Conservation (phyloP, 345 rosid genomes). For the Geranium brycei region DNA sequence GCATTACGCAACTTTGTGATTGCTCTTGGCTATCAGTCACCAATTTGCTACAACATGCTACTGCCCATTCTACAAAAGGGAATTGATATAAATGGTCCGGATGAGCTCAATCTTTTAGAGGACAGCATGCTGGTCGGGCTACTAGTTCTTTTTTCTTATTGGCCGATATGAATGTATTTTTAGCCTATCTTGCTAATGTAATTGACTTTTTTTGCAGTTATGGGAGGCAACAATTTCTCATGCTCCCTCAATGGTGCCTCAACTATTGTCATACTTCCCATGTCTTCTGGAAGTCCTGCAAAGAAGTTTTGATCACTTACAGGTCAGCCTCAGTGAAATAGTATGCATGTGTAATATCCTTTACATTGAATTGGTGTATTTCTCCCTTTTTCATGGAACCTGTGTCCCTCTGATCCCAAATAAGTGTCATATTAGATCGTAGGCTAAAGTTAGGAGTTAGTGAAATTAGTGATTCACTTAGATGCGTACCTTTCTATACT, state of each 20-base stretch:
- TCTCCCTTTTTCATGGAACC: background rate
- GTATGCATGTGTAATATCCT: background rate
- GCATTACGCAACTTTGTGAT: slow-evolving; percentile 79
- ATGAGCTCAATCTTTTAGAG: slow-evolving; percentile 85
- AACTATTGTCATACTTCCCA: slow-evolving; percentile 61
- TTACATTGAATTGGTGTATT: background rate
- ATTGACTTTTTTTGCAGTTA: slow-evolving; percentile 43
- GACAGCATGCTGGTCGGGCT: slow-evolving; percentile 79
- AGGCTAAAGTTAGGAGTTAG: too few species aligned
- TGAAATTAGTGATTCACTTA: too few species aligned
- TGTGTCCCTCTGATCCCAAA: too few species aligned
- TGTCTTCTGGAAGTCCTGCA: slow-evolving; percentile 69
- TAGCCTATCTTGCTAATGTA: slow-evolving; percentile 10
- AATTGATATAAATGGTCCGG: slow-evolving; percentile 74
- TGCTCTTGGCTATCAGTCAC: slow-evolving; percentile 83
- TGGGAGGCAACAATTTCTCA: slow-evolving; percentile 89
- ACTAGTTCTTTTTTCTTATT: slow-evolving; percentile 5
- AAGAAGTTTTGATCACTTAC: slow-evolving; percentile 84
- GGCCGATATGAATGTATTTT: slow-evolving; percentile 9
- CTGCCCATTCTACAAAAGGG: slow-evolving; percentile 84
- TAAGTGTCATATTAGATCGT: too few species aligned
- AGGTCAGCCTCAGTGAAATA: slow-evolving; percentile 34
- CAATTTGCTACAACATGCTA: slow-evolving; percentile 59
- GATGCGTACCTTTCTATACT: too few species aligned
- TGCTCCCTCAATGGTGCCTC: slow-evolving; percentile 89